Evolutionary conservation across 768 basidiomycete species (phyloP), one percentile per base, ranked within the genome.

Genomic region (Lactarius sp.): DNA sequence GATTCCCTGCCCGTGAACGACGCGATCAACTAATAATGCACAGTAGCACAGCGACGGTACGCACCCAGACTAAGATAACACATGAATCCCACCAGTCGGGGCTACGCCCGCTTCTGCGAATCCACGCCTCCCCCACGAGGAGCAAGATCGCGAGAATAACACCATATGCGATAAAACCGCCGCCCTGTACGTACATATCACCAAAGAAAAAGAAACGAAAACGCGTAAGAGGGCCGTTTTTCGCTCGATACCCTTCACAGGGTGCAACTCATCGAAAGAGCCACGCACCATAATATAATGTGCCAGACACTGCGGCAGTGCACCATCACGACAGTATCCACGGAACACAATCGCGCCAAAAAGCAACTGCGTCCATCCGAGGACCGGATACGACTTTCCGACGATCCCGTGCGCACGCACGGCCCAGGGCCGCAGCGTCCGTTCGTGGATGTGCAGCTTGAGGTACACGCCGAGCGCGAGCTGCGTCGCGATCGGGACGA

Each of bases 61-160:
- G 46, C 65, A 87, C 80, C 80, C 80, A 81, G n/a, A 77, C 65
- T 70, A 76, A 76, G 44, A 81, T 81, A 18, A 82, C 74, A 85
- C 86, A 86, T 13, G 90, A 91, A 73, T 92, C 90, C 83, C 87
- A 91, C 81, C 85, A 91, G 70, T 92, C 90, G n/a, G 88, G 88
- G 69, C 87, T 90, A 52, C 81, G 80, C 31, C 86, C 85, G 58
- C 80, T 88, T 37, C 84, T 78, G 60, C 83, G 80, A 9, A 90
- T 76, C 91, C 92, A 96, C 6, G 77, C 78, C 67, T 92, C 89
- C 0, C 94, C 93, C 6, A 85, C 81, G 9, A 90, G 76, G 9
- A 94, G 76, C 68, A 94, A 76, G 52, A 96, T 82, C 4, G 87
- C 82, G 82, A 96, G 85, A 59, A 95, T 84, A 14, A 82, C 79